Base-by-base conservation (phyloP, 768 basidiomycete species). In the Asterophora lycoperdoides region DNA sequence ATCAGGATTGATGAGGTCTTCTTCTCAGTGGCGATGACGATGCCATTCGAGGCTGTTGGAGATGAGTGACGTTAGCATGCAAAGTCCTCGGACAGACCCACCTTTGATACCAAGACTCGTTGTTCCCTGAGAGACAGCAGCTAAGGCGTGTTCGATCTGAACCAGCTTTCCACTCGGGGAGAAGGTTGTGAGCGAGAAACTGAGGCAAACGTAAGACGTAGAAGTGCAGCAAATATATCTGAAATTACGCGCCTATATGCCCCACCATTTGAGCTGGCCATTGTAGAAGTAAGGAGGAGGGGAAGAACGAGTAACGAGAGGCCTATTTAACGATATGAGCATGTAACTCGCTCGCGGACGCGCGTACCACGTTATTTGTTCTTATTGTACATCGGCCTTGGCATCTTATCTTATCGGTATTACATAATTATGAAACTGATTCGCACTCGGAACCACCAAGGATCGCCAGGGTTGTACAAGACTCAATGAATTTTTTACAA, bases 21-120 rank as follows among this genome's bases (percentile, higher is more conserved):
- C 85, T 99, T 99, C 75, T 98, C 96, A 5, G 96, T 98, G 34
- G 96, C 95, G 59, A 99, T 92, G 55, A 99, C 96, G 62, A 99
- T 95, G 51, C 96, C 96, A 69, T 99, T 99, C 36, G 96, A 91
- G 23, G 96, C 96, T 98, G 55, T 8, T 20, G 17, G 15, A 8
- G 9, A 48, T 44, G 8, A 33, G 44, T 29, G 29, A 44, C 32
- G 63, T 34, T 46, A 53, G 50, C 59, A 57, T 52, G 44, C 32
- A 39, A 45, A 28, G 3, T 46, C 37, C 48, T 44, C 44, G 42
- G 41, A 19, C n/a, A 43, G 47, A 49, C 72, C 54, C 59, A 94
- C 96, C 96, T 79, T 98, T 98, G 68, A 99, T 97, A 46, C 96
- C 96, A 38, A 99, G 81, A 70, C 91, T 93, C 36, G 96, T 98